phyloP scores from a whole-genome alignment of 2,329 filamentous ascomycete species.

The Arthrobotrys sinensis region DNA sequence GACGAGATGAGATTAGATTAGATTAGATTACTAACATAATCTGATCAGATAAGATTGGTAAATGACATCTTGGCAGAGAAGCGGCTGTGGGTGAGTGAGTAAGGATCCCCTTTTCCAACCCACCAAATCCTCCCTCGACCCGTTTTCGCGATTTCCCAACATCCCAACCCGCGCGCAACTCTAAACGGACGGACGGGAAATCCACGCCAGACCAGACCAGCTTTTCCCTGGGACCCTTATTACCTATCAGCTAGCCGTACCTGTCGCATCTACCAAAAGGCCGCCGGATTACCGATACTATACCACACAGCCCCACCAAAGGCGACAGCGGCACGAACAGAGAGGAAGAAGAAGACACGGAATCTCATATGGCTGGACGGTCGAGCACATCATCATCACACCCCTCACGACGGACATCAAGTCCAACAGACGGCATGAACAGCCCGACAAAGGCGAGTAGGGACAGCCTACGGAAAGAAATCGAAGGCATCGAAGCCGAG shows the following conservation, averaged over 20 bases:
- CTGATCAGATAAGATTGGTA: slow-evolving; percentile 15
- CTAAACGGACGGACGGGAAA: not conserved
- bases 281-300: not conserved
- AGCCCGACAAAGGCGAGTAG: slow-evolving; percentile 23
- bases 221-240: not conserved
- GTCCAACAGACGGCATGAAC: slow-evolving; percentile 16
- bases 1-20: slow-evolving; percentile 34
- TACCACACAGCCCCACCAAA: slow-evolving; percentile 8
- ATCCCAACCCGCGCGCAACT: not conserved
- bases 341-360: not conserved
- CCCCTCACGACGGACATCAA: slow-evolving; percentile 33
- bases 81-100: not conserved
- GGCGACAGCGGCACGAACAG: not conserved
- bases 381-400: slow-evolving; percentile 35
- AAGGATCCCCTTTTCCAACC: slow-evolving; percentile 25
- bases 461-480: slow-evolving; percentile 35
- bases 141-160: not conserved
- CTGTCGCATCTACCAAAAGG: too few relatives aligned
- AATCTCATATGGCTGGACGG: slow-evolving; percentile 26
- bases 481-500: slow-evolving; percentile 50
- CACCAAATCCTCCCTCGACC: slow-evolving; percentile 19
- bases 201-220: not conserved
- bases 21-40: not conserved
- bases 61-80: not conserved
- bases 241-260: too few relatives aligned